A percentile compares a stretch with the other conserved stretches of the same genome.
phyloP scores from a whole-genome alignment of 345 rosid species.

The Cardamine chenopodiifolia region DNA sequence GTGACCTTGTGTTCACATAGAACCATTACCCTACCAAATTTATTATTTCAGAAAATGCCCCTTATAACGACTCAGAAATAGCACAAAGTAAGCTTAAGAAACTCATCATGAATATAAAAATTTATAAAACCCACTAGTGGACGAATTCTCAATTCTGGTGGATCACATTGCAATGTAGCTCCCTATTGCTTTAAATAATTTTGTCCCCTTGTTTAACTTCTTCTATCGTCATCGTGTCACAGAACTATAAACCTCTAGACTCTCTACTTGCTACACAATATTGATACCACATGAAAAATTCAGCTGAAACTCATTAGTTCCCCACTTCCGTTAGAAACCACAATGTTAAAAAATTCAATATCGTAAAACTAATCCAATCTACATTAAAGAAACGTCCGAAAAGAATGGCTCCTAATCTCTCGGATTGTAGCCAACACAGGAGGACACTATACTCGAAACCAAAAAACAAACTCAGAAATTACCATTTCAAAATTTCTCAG shows the following conservation, averaged over 20 bases:
- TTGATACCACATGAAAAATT: neutral
- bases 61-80: neutral
- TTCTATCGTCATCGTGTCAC: neutral
- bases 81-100: neutral
- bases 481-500: neutral
- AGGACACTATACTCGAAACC: neutral
- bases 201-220: neutral
- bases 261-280: conserved; percentile 16
- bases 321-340: neutral
- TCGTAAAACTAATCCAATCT: neutral
- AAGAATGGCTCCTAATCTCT: neutral
- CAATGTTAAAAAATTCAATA: neutral
- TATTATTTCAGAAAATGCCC: neutral
- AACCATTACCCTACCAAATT: neutral
- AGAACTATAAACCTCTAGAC: neutral
- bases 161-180: conserved; percentile 14
- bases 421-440: conserved; percentile 13
- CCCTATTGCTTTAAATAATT: neutral
- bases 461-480: neutral
- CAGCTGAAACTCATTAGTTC: conserved; percentile 6
- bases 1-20: conserved; percentile 1
- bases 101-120: conserved; percentile 17
- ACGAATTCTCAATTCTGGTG: conserved; percentile 6
- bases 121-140: conserved; percentile 7
- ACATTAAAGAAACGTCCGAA: neutral